Conservation (phyloP, 1,139 yeast genomes). For the Pichia sp. region DNA sequence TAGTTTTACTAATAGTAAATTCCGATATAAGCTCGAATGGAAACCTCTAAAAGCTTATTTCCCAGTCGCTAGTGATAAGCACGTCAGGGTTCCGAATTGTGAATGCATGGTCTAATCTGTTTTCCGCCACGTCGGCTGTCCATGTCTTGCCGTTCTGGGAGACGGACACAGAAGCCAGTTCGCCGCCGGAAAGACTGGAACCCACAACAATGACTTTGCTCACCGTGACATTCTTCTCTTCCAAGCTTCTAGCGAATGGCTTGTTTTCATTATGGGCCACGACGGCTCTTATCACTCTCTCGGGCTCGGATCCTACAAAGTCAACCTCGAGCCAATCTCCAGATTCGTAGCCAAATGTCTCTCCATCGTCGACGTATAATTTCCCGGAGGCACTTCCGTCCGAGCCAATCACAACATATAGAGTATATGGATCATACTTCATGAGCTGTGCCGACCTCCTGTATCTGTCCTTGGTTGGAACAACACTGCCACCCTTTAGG, state of each 20-base stretch:
- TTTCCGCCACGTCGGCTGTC: slow-evolving; percentile 33
- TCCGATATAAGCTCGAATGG: too few relatives aligned
- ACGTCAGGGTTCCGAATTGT: slow-evolving; percentile 54
- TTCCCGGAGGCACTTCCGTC: slow-evolving; percentile 44
- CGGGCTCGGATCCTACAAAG: slow-evolving; percentile 32
- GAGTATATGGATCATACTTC: slow-evolving; percentile 78
- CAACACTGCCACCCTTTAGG: slow-evolving; percentile 72
- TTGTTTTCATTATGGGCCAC: slow-evolving; percentile 23
- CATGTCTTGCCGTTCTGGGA: slow-evolving; percentile 37
- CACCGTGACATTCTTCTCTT: slow-evolving; percentile 34
- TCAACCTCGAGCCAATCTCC: slow-evolving; percentile 41
- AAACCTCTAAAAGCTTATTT: slow-evolving; percentile 25
- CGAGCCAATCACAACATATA: slow-evolving; percentile 56
- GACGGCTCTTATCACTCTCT: slow-evolving; percentile 28
- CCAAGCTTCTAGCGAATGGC: slow-evolving; percentile 28
- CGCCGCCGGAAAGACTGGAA: not conserved
- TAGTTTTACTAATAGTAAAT: not conserved
- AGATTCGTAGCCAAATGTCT: slow-evolving; percentile 57
- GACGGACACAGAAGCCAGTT: slow-evolving; percentile 20
- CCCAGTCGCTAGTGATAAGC: slow-evolving; percentile 48
- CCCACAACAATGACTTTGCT: slow-evolving; percentile 62
- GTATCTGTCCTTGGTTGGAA: slow-evolving; percentile 63
- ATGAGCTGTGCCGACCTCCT: slow-evolving; percentile 78
- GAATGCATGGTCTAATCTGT: slow-evolving; percentile 20
- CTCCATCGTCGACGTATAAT: slow-evolving; percentile 82